A percentile compares a stretch with the other conserved stretches of the same genome.
These are phyloP conservation scores for Botryobasidium botryosum DNA, from an alignment of 768 basidiomycete species.

Conservation along the genomic window DNA sequence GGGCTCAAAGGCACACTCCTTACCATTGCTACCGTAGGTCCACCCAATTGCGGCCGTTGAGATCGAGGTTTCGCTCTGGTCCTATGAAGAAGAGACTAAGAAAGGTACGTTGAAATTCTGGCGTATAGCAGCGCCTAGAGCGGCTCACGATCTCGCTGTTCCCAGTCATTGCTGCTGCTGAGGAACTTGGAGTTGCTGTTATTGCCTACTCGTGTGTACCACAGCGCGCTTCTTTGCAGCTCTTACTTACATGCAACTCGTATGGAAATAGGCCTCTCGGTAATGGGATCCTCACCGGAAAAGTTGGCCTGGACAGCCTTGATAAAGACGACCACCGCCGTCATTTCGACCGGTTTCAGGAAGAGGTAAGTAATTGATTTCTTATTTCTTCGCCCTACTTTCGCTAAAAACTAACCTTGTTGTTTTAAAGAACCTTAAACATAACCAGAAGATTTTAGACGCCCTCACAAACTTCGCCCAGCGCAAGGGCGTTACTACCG, in stretches of 20 bases:
- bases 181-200: conserved; percentile 21
- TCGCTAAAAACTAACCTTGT: not conserved
- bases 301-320: conserved; percentile 27
- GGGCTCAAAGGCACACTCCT: not conserved
- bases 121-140: not conserved
- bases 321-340: too few species aligned
- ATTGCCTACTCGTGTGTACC: conserved; percentile 24
- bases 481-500: conserved; percentile 27
- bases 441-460: conserved; percentile 24
- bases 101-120: not conserved
- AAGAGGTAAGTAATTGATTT: not conserved
- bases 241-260: conserved; percentile 33
- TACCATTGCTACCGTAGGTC: conserved; percentile 13
- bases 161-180: conserved; percentile 20
- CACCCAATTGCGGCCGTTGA: conserved; percentile 23
- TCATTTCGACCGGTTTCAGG: conserved; percentile 12
- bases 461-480: conserved; percentile 22
- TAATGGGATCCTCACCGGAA: conserved; percentile 36
- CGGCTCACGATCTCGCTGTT: conserved; percentile 4
- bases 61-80: conserved; percentile 25
- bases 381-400: too few species aligned
- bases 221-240: conserved; percentile 8
- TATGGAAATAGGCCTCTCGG: too few species aligned
- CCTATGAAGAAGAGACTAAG: conserved; percentile 18
- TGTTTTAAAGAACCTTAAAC: conserved; percentile 18